Evolutionary conservation across 1,139 yeast species (phyloP).

Genomic region (Hansenula lynferdii): DNA sequence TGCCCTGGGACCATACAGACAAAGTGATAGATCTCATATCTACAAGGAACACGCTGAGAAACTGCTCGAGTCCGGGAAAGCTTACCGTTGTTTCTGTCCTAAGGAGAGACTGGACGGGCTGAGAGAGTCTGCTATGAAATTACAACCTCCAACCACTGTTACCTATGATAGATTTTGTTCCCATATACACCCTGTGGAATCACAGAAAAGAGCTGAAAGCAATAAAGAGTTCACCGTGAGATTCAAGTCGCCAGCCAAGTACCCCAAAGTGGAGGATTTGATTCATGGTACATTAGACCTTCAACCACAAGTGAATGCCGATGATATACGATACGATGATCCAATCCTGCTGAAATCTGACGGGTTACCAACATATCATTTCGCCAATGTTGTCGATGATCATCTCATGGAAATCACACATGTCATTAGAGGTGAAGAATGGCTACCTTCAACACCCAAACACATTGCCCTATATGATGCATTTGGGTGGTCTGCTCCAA

Average conservation of each 20-base stretch:
- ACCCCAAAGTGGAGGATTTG: constrained; percentile 64
- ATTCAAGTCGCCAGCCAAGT: constrained; percentile 64
- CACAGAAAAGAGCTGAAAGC: constrained; percentile 27
- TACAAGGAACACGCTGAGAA: constrained; percentile 54
- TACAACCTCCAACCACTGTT: constrained; percentile 87
- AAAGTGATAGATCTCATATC: constrained; percentile 69
- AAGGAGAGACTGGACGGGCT: constrained; percentile 69
- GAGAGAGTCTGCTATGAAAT: constrained; percentile 64
- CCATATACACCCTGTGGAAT: constrained; percentile 37
- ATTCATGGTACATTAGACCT: constrained; percentile 72
- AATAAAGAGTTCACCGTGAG: constrained; percentile 45
- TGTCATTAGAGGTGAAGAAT: constrained; percentile 95
- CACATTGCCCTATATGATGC: constrained; percentile 85
- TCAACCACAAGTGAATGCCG: constrained; percentile 72
- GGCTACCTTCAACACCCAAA: constrained; percentile 95
- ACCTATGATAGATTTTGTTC: constrained; percentile 84
- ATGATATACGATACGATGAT: constrained; percentile 81
- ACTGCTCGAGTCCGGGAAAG: constrained; percentile 60
- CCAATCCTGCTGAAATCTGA: constrained; percentile 87
- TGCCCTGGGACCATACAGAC: constrained; percentile 71
- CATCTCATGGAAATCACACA: constrained; percentile 90
- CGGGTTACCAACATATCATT: constrained; percentile 92
- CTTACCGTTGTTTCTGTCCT: constrained; percentile 84
- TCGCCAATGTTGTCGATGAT: constrained; percentile 94
- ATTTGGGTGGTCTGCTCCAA: constrained; percentile 82